Evolutionary conservation across 2,329 filamentous ascomycete species (phyloP), one percentile per base, ranked within the genome.

Genomic region (Scopulariopsis brevicaulis): DNA sequence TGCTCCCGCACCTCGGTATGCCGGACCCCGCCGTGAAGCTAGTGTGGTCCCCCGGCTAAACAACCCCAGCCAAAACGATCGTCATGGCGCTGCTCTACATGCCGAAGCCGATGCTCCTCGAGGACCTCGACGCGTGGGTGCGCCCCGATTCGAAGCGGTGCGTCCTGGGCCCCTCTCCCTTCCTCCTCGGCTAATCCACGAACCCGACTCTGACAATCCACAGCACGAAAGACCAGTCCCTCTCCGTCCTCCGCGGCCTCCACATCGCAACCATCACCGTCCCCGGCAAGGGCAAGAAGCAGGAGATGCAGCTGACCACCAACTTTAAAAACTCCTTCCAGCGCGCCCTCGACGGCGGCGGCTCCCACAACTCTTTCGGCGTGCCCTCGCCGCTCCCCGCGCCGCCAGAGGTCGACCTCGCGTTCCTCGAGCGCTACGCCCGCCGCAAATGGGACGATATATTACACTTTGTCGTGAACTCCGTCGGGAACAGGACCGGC

Each of bases 31-130:
- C n/a, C 8, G 28, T 46, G 15, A 11, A 28, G 24, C 12, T 12
- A 4, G 48, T 24, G 15, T n/a, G 24, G 5, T 32, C 12, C 25
- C 25, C 24, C n/a, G 20, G 18, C 28, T 35, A 37, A 51, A 51
- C 48, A 22, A 40, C n/a, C 35, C 34, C 65, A 90, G 93, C 94
- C 65, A 97, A 99, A 79, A 90, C 86, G 18, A 87, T 99, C 67
- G 93, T 99, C 61, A 96, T 96, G 87, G 89, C 89, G 46, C 84
- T 99, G 66, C 84, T 99, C 4, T 99, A 96, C 74, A 87, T 95
- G 76, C 89, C 90, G 48, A 79, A 82, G 12, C 89, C 94, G 0
- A 82, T 97, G 62, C 81, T 84, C 2, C 80, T 90, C n/a, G 77
- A 83, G 62, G 88, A 95, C 66, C 81, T 99, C 60, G 91, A 97